Evolutionary conservation across 495 filamentous ascomycete genomes (phyloP), one percentile per base, ranked within the genome.

Genomic region (Aspergillus panamensis): DNA sequence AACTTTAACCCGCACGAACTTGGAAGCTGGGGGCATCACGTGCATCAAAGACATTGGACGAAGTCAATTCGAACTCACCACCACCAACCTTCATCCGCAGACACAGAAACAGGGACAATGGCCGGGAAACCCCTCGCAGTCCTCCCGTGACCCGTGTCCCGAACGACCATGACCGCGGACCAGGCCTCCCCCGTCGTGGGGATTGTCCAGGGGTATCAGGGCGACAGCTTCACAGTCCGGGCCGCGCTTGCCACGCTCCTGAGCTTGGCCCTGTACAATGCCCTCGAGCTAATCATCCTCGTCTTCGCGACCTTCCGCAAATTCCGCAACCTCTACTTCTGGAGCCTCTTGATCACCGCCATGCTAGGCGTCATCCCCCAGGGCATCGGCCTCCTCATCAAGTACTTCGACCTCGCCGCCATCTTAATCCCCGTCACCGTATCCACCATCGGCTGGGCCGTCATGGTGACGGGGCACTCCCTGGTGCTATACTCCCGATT

Each of bases 401-500:
- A 83, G 55, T 80, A 81, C 57, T 82, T 77, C 62, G 40, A 66
- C 32, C 58, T 73, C 51, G 65, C 63, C 35, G 62, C 59, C 42
- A 73, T 60, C 20, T 25, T 56, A 31, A 67, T 72, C 62, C 51
- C 72, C 0, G 65, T 76, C 12, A 68, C 69, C 9, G 64, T 81
- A 43, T 63, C 74, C 48, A 67, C 73, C 39, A 54, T 81, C 20
- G 83, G 83, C 10, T 87, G 84, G 84, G 69, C 71, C 6, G 57
- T 64, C 35, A 84, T 86, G 82, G 80, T 87, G 0, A 82, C 82
- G 0, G 83, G 83, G 32, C 83, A 86, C 66, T 83, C 82, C 13
- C 64, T 87, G 19, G 83, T 87, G 13, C 76, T 87, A 19, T 87
- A 80, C 72, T 87, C 84, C 3, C 80, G 84, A 33, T 73, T 87